These are phyloP conservation scores for Astrothelium subdiscretum DNA, from an alignment of 495 filamentous ascomycete species.

Conservation along the genomic window DNA sequence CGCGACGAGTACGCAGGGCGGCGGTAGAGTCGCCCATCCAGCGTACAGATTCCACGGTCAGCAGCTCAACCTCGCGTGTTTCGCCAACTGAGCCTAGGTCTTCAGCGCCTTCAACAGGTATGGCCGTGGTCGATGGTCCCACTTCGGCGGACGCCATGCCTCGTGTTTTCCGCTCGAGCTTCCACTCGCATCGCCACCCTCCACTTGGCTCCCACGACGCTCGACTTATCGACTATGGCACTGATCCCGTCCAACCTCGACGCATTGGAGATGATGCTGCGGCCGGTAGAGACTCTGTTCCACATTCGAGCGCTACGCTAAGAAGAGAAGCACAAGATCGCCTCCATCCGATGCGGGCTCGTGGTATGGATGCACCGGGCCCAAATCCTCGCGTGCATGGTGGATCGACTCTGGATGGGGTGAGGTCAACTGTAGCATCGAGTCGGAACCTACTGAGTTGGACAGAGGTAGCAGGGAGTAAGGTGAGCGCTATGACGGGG, in stretches of 20 bases:
- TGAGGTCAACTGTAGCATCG: not conserved
- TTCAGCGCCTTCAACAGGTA: not conserved
- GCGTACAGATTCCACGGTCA: not conserved
- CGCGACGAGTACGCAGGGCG: not conserved
- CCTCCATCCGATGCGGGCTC: not conserved
- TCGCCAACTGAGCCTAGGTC: not conserved
- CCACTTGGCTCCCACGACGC: not conserved
- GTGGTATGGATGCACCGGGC: not conserved
- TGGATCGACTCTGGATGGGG: not conserved
- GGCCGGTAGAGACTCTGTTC: not conserved
- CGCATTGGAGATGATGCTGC: not conserved
- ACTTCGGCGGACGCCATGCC: not conserved
- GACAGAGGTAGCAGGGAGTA: not conserved
- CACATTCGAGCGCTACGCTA: not conserved
- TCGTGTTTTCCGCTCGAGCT: not conserved
- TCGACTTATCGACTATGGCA: not conserved
- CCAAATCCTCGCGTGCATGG: not conserved
- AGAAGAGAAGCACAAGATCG: not conserved
- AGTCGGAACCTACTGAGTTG: not conserved
- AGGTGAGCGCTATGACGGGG: not conserved
- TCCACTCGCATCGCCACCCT: not conserved
- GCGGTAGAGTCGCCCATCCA: not conserved
- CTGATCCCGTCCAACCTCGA: not conserved
- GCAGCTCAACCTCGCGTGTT: not conserved
- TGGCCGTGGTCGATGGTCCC: not conserved